Conservation (phyloP, 352 stramenopile genomes). For the Plasmopara muralis region DNA sequence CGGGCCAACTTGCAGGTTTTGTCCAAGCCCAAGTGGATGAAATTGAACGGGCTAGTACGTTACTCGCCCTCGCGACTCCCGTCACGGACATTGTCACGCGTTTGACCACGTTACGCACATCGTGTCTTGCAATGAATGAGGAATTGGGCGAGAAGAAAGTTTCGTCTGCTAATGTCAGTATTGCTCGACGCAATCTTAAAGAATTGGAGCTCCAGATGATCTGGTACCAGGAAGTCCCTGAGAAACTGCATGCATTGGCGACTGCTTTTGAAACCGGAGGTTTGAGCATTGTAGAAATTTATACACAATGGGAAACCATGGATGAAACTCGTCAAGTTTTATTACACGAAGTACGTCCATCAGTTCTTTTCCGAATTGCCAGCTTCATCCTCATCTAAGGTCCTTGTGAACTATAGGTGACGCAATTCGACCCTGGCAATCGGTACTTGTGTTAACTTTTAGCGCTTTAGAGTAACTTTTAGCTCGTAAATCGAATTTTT, state of each 20-base stretch:
- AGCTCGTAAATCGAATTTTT: too few relatives aligned
- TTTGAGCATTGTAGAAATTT: conserved; percentile 53
- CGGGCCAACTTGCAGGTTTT: conserved; percentile 61
- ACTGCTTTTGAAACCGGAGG: conserved; percentile 41
- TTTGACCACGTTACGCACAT: conserved; percentile 44
- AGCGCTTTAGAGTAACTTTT: too few relatives aligned
- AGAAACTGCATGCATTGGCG: conserved; percentile 51
- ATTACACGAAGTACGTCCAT: conserved; percentile 42
- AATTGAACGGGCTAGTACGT: conserved; percentile 66
- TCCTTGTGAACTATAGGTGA: too few relatives aligned
- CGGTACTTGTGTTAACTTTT: too few relatives aligned
- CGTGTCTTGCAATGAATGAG: conserved; percentile 75
- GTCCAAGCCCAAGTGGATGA: conserved; percentile 77
- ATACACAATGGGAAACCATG: conserved; percentile 60
- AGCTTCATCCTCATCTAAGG: too few relatives aligned
- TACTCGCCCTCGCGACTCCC: conserved; percentile 66
- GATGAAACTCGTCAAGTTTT: conserved; percentile 83
- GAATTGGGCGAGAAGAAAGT: conserved; percentile 79
- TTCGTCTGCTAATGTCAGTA: conserved; percentile 63
- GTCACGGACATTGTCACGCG: conserved; percentile 58
- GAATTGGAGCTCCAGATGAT: conserved; percentile 77
- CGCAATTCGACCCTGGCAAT: too few relatives aligned
- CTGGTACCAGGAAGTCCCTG: conserved; percentile 73
- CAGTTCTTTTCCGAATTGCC: too few relatives aligned
- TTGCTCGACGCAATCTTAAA: conserved; percentile 71